Evolutionary conservation across 148 eudicot species (phyloP).

Genomic region (Mesembryanthemum crystallinum): DNA sequence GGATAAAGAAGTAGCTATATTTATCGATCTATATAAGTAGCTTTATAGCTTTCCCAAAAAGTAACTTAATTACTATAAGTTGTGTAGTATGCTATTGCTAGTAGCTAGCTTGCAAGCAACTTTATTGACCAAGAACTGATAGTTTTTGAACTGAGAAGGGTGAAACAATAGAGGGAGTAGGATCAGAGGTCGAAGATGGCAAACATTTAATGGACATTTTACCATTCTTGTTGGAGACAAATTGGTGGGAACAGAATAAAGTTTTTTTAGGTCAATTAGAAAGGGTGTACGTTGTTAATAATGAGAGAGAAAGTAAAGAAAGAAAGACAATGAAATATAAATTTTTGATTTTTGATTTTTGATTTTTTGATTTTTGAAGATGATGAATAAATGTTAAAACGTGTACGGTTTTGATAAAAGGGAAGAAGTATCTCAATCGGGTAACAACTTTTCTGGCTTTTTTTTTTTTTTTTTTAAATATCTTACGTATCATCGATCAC

Average conservation of each 20-base stretch:
- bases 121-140: not conserved
- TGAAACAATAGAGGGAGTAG: constrained; percentile 9
- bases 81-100: not conserved
- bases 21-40: no score
- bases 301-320: not conserved
- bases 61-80: not conserved
- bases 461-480: no score
- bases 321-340: no score
- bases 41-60: not conserved
- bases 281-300: not conserved
- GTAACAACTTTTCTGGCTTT: not conserved
- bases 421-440: not conserved
- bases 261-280: not conserved
- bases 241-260: constrained; percentile 22
- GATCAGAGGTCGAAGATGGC: not conserved
- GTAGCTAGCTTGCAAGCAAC: not conserved
- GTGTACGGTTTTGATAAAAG: not conserved
- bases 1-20: not conserved
- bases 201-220: constrained; percentile 12
- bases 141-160: constrained; percentile 14
- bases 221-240: constrained; percentile 35
- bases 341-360: no score
- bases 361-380: no score
- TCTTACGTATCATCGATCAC: no score
- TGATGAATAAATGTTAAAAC: not conserved